phyloP scores from a whole-genome alignment of 768 basidiomycete species.

The Hygrophorus pudorinus region DNA sequence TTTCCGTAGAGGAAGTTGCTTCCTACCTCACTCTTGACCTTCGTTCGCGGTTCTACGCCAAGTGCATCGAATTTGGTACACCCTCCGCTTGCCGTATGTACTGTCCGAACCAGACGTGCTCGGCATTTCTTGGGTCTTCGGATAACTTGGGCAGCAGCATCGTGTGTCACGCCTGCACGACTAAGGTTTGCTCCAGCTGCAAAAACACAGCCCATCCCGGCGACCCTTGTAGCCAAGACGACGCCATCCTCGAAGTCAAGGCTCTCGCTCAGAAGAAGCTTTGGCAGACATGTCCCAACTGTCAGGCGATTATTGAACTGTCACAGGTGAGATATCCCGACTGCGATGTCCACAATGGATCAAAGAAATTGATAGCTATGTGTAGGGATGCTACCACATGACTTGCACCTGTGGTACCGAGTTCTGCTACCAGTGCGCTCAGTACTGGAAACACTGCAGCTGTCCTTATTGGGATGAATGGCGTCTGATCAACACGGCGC shows the following conservation, averaged over 20 bases:
- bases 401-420: conserved; percentile 46
- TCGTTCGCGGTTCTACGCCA: conserved; percentile 25
- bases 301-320: conserved; percentile 46
- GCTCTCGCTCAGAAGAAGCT: conserved; percentile 32
- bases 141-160: conserved; percentile 13
- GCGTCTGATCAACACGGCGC: conserved; percentile 31
- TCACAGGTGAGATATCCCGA: conserved; percentile 9
- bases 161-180: conserved; percentile 31
- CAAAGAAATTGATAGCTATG: no score
- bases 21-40: conserved; percentile 14
- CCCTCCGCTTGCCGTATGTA: conserved; percentile 37
- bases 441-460: conserved; percentile 48
- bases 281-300: conserved; percentile 61
- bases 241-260: conserved; percentile 29
- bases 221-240: conserved; percentile 32
- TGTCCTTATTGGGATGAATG: conserved; percentile 61
- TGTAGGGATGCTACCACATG: conserved; percentile 51
- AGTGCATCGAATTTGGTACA: conserved; percentile 36
- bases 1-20: conserved; percentile 13
- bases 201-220: conserved; percentile 34
- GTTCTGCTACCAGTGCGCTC: conserved; percentile 61
- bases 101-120: conserved; percentile 39
- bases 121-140: conserved; percentile 40
- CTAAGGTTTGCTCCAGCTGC: conserved; percentile 36
- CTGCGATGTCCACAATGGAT: no score